phyloP scores from a whole-genome alignment of 2,329 filamentous ascomycete genomes.

The Nemania diffusa region DNA sequence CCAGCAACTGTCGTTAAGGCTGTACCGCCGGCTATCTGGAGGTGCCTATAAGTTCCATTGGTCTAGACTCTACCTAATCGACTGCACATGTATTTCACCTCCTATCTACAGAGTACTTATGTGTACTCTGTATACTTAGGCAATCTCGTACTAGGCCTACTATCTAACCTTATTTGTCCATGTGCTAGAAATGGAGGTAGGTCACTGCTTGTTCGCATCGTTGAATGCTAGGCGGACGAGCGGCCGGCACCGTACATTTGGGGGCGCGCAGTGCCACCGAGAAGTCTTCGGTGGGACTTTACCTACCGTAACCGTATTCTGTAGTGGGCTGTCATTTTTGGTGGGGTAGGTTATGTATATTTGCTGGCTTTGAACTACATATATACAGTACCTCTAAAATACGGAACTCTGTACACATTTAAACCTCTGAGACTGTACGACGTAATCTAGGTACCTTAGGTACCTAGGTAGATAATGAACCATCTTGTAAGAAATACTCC shows the following conservation, averaged over 20 bases:
- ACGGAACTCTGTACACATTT: too few species aligned
- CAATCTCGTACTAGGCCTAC: neutral
- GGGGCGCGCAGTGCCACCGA: constrained; percentile 22
- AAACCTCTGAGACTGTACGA: too few species aligned
- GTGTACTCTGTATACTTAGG: neutral
- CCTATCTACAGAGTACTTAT: neutral
- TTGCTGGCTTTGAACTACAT: too few species aligned
- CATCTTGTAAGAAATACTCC: too few species aligned
- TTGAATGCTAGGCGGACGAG: neutral
- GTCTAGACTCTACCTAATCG: constrained; percentile 8
- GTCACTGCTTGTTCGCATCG: neutral
- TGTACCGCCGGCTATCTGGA: neutral
- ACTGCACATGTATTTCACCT: neutral
- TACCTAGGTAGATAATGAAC: too few species aligned
- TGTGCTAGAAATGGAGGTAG: constrained; percentile 25
- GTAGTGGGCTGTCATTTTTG: constrained; percentile 8
- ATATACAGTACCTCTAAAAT: too few species aligned
- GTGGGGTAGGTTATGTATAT: neutral
- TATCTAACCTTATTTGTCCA: constrained; percentile 1
- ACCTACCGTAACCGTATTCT: neutral
- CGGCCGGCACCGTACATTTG: constrained; percentile 16
- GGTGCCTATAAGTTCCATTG: neutral
- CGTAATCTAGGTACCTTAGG: too few species aligned
- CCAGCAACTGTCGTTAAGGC: neutral
- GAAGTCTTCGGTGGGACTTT: constrained; percentile 6